Evolutionary conservation across 768 basidiomycete species (phyloP), one percentile per base, ranked within the genome.

Genomic region (Kondoa subrosea): DNA sequence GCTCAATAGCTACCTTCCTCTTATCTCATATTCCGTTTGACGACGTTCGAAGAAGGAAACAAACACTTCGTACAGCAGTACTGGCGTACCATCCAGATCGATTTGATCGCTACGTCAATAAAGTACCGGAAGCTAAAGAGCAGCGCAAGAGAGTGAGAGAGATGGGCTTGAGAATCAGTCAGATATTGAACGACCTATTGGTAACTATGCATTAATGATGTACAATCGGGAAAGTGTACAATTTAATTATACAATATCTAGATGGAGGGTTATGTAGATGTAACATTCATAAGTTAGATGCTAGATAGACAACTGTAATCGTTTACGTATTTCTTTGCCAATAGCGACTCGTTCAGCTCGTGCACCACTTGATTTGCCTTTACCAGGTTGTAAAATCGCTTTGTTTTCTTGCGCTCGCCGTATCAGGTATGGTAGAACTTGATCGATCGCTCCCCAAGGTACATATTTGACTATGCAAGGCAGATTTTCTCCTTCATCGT

Each of bases 351-450:
- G 40, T 50, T 50, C 40, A 8, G 40, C 40, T 50, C 21, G 8
- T 21, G 21, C 40, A 50, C 40, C 40, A 50, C 12, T 50, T 8
- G 40, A 21, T 50, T 50, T 50, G 40, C 40, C 40, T 50, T 50
- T 50, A 21, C 40, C 40, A 8, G 40, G 40, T 50, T 8, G 40
- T 50, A 50, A 21, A 21, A 50, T 50, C 21, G 8, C 40, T 33
- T 66, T 61, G 72, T 73, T 73, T 69, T 73, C 72, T 63, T 66
- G 68, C 31, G 72, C 72, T 32, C 67, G 64, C 21, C 73, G 69
- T 27, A 71, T 71, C 56, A 75, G 67, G 69, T 75, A 75, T 2
- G 75, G 75, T 21, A 75, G 61, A 8, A 70, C 72, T 57, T 74
- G 70, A 32, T 66, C 69, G 34, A 75, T 66, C 14, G 69, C 67